Evolutionary conservation across 2,329 filamentous ascomycete genomes (phyloP), one percentile per base, ranked within the genome.

Genomic region (Podosphaera xanthii): DNA sequence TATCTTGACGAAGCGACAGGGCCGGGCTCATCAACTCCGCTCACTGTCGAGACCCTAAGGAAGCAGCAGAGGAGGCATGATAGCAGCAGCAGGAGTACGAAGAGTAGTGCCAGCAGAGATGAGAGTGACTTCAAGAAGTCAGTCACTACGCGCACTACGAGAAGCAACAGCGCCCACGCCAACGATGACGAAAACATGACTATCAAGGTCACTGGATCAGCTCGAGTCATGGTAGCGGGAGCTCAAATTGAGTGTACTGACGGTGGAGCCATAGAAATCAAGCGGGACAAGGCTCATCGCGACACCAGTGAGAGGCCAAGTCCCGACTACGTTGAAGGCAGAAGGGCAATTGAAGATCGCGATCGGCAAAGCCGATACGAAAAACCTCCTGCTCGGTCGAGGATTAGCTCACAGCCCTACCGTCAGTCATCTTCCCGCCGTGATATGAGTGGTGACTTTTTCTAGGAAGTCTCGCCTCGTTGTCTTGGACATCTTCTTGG

Each of bases 41-140:
- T 83, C 59, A 83, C 81, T 2, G 76, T 75, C 1, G 80, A 81
- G 60, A 71, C 72, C 10, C 71, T 84, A 34, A 66, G 60, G 52
- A 64, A 61, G 54, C 65, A 75, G 73, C 63, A 77, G 73, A 66
- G 76, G 73, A 35, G 73, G 69, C 62, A 75, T 72, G 65, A 69
- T 66, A 59, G 74, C 71, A 62, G 74, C 72, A 60, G 74, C 71
- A 5, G 79, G 75, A 71, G 81, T 76, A 46, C 82, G 75, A 58
- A 75, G 75, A 62, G 82, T 76, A 72, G 81, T 75, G 62, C 75
- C 31, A 83, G 80, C 66, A 79, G 74, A 50, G 81, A 83, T 64
- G 80, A 83, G 60, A 83, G 80, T 69, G 80, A 82, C 59, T 81
- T 77, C 68, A 76, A 75, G 63, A 77, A 77, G 62, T 82, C 79